Evolutionary conservation across 1,284 basidiomycete genomes (phyloP).

Genomic region (Cerrena zonata): DNA sequence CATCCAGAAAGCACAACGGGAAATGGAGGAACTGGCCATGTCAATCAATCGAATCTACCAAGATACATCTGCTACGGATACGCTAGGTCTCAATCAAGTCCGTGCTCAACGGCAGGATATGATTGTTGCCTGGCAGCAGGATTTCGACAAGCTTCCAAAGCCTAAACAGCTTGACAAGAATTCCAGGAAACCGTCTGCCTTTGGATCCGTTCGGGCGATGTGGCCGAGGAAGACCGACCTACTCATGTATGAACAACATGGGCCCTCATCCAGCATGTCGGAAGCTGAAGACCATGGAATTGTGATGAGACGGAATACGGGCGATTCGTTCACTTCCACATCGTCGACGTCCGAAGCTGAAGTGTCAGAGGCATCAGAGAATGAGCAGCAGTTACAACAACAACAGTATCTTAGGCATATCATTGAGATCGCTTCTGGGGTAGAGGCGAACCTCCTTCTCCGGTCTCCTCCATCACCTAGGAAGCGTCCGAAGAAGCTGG

Average conservation of each 20-base stretch:
- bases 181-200: constrained; percentile 52
- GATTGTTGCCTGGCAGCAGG: constrained; percentile 92
- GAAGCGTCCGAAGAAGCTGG: background rate
- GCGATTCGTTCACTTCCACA: constrained; percentile 53
- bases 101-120: constrained; percentile 86
- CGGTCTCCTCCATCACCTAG: background rate
- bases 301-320: constrained; percentile 41
- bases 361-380: constrained; percentile 59
- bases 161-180: constrained; percentile 47
- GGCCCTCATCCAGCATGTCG: constrained; percentile 64
- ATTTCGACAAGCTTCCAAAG: constrained; percentile 74
- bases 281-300: constrained; percentile 65
- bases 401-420: constrained; percentile 1
- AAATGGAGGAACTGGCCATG: constrained; percentile 70
- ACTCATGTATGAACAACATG: constrained; percentile 39
- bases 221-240: constrained; percentile 59
- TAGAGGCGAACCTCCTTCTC: background rate
- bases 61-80: constrained; percentile 77
- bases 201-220: constrained; percentile 63
- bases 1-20: constrained; percentile 66
- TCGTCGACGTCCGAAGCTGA: constrained; percentile 49
- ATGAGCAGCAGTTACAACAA: no score
- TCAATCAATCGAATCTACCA: constrained; percentile 79
- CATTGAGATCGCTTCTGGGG: background rate
- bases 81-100: constrained; percentile 83